Evolutionary conservation across 73 alveolate genomes (phyloP), one percentile per base, ranked within the genome.

Genomic region (Blepharisma japonicum): DNA sequence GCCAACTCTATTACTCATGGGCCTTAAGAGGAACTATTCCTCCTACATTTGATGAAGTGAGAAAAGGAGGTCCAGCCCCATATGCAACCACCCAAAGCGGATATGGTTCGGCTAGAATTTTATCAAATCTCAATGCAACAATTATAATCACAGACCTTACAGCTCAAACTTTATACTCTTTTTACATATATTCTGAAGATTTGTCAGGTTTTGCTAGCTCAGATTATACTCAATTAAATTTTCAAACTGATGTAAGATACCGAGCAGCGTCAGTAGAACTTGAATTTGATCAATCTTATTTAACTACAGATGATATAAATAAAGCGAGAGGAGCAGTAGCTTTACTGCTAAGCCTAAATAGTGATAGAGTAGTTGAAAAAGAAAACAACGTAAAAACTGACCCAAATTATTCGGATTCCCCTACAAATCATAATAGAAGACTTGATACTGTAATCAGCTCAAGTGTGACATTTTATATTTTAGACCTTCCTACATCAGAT

Each of bases 201-300:
- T 70, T 70, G 5, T 39, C 68, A 39, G 80, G 80, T 0, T 45
- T 45, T 45, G 11, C 42, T 14, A 39, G 6, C n/a, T 9, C 71
- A n/a, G 46, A 70, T 11, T n/a, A 72, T 2, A 45, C 76, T 38
- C 14, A 7, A 14, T 45, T 70, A 14, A 45, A 70, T 70, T 70
- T 70, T 25, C 11, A 39, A n/a, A 70, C 80, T 70, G 80, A 70
- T 45, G 46, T 20, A 14, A 9, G 80, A 23, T 70, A 70, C 61
- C 11, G 27, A 45, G 80, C 80, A 18, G 70, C 80, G 2, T 48
- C 11, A n/a, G 32, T 70, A 7, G 14, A n/a, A 47, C 61, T 70
- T n/a, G 11, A 47, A 1, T 70, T 39, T 45, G 66, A 45, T 45
- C 66, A 70, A 25, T 14, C 80, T 1, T 70, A 70, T 45, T 45